Percentiles rank a stretch among this genome's conserved stretches.
phyloP scores from a whole-genome alignment of 352 stramenopile genomes.

The Phytophthora hybrid region DNA sequence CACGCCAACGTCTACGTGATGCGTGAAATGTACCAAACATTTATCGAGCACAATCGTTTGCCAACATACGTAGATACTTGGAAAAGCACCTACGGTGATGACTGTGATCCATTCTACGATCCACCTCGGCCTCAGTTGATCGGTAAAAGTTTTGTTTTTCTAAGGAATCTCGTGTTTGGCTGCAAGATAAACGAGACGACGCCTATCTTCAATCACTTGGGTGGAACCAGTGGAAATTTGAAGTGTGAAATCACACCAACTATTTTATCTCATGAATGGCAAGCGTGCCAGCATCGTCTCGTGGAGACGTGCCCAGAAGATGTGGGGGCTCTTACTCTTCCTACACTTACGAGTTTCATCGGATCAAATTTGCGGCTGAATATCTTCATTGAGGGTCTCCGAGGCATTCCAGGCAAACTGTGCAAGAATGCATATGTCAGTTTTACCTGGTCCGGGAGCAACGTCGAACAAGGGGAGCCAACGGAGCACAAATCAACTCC shows the following conservation, averaged over 20 bases:
- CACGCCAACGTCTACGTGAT: slow-evolving; percentile 83
- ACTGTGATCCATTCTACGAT: slow-evolving; percentile 85
- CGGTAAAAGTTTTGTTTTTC: slow-evolving; percentile 74
- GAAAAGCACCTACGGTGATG: slow-evolving; percentile 43
- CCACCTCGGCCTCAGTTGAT: slow-evolving; percentile 73
- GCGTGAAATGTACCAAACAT: slow-evolving; percentile 90
- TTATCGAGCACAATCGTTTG: slow-evolving; percentile 77
- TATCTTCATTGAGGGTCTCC: slow-evolving; percentile 59
- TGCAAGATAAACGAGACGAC: slow-evolving; percentile 66
- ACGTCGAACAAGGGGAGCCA: slow-evolving; percentile 13
- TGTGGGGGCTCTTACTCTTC: slow-evolving; percentile 44
- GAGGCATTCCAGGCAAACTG: slow-evolving; percentile 73
- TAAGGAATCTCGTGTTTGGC: slow-evolving; percentile 68
- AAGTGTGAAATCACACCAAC: slow-evolving; percentile 72
- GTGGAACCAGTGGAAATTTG: slow-evolving; percentile 46
- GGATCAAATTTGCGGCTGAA: slow-evolving; percentile 66
- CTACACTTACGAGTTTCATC: slow-evolving; percentile 56
- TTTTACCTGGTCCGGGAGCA: slow-evolving; percentile 51
- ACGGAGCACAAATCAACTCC: slow-evolving; percentile 59
- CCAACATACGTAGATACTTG: slow-evolving; percentile 42
- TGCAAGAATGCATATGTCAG: slow-evolving; percentile 76
- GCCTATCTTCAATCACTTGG: slow-evolving; percentile 67
- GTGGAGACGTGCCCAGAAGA: slow-evolving; percentile 67
- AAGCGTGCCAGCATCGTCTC: slow-evolving; percentile 67
- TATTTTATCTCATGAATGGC: slow-evolving; percentile 80